Evolutionary conservation across 768 basidiomycete genomes (phyloP), one percentile per base, ranked within the genome.

Genomic region (Hortiboletus campestris): DNA sequence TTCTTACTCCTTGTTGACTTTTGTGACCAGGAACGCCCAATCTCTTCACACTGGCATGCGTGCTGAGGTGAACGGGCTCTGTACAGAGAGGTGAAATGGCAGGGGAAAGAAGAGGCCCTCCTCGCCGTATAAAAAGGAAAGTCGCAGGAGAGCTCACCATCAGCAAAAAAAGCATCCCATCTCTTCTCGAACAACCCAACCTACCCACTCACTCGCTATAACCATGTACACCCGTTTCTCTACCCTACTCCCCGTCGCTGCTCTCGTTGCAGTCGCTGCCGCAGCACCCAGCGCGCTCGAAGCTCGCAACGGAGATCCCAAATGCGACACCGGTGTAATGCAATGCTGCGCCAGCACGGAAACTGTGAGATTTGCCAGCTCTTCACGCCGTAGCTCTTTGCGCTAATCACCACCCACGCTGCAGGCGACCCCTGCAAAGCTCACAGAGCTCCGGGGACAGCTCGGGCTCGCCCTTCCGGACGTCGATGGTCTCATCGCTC

Each of bases 291-390:
- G 8, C n/a, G 39, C 1, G 32, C 41, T 59, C 41, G 50, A 46
- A 6, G 61, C 39, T 3, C 56, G 46, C 6, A 3, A 9, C 4
- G 42, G 31, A 34, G 6, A 13, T 32, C 22, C 51, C 3, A 20
- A 51, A 14, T 67, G 64, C n/a, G n/a, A n/a, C n/a, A n/a, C n/a
- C n/a, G n/a, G n/a, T n/a, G 35, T 46, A 2, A 11, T 48, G 2
- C 51, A 55, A 4, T 65, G 65, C 47, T 65, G 62, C 36, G 11
- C 6, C n/a, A 49, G 4, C 6, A 53, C 49, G 20, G n/a, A 43
- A n/a, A 3, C n/a, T 3, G 63, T 61, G 11, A 29, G 56, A 10
- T 22, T 35, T 12, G 9, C 6, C 4, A 5, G 1, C 10, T 29
- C 3, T 5, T 19, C 11, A 13, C 5, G 10, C n/a, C 10, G 4